Percentiles rank a stretch among this genome's conserved stretches.
Evolutionary conservation across 345 rosid species (phyloP).

Genomic region (Pugionium dolabratum): DNA sequence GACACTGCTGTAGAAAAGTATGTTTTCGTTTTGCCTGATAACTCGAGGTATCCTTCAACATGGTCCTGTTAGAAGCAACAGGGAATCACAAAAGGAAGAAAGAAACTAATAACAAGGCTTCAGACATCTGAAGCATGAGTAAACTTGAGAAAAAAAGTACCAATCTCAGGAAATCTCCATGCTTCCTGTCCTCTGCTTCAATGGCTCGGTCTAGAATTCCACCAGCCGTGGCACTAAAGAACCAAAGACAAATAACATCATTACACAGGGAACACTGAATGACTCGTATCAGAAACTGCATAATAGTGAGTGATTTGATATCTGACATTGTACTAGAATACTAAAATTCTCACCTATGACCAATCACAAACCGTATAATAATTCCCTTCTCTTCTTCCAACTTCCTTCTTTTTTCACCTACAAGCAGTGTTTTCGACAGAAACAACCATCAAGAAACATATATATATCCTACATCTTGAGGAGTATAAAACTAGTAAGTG

Average conservation of each 20-base stretch:
- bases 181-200: conserved; percentile 86
- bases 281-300: conserved; percentile 8
- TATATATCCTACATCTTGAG: neutral
- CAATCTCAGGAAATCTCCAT: conserved; percentile 90
- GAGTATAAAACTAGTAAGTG: conserved; percentile 19
- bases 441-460: conserved; percentile 13
- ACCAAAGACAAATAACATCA: conserved; percentile 8
- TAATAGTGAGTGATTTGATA: neutral
- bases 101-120: conserved; percentile 2
- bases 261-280: neutral
- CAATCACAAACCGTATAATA: conserved; percentile 63
- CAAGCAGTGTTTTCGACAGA: neutral
- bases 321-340: conserved; percentile 13
- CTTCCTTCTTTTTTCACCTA: conserved; percentile 72
- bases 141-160: conserved; percentile 36
- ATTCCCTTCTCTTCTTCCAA: conserved; percentile 69
- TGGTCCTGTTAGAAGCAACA: conserved; percentile 51
- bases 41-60: conserved; percentile 60
- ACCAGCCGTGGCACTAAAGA: conserved; percentile 76
- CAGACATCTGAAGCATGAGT: neutral
- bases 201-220: conserved; percentile 89
- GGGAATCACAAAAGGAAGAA: neutral
- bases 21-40: conserved; percentile 52
- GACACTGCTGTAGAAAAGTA: conserved; percentile 54
- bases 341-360: conserved; percentile 63